Percentiles rank a stretch among this genome's conserved stretches.
phyloP scores from a whole-genome alignment of 192 early-diverging fungal species.

The Dispira simplex region DNA sequence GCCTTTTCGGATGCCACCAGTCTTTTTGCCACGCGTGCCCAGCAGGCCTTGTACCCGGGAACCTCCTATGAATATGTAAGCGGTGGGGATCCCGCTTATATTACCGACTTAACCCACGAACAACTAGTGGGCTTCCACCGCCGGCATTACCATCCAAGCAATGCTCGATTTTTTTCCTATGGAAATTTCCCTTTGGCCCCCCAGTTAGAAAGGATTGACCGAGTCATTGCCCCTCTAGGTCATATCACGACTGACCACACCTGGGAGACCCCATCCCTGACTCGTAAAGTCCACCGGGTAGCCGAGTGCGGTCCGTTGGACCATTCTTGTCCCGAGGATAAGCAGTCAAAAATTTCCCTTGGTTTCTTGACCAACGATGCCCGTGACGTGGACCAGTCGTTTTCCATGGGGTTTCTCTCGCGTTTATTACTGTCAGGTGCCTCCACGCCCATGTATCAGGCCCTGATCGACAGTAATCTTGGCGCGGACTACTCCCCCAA shows the following conservation, averaged over 20 bases:
- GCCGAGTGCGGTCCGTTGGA: constrained; percentile 28
- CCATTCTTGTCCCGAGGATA: constrained; percentile 33
- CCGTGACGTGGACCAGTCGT: constrained; percentile 70
- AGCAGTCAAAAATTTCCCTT: constrained; percentile 65
- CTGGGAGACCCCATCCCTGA: constrained; percentile 17
- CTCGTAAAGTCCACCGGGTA: constrained; percentile 20
- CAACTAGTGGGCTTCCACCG: constrained; percentile 72
- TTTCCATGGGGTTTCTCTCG: constrained; percentile 64
- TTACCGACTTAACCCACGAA: constrained; percentile 76
- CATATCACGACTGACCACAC: constrained; percentile 15
- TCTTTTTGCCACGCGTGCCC: constrained; percentile 55
- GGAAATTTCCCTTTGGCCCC: constrained; percentile 64
- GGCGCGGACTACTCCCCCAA: constrained; percentile 81
- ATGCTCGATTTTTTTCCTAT: constrained; percentile 83
- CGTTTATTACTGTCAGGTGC: constrained; percentile 74
- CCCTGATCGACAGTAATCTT: constrained; percentile 77
- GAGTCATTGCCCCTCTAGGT: constrained; percentile 37
- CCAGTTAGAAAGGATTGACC: constrained; percentile 54
- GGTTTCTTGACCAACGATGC: constrained; percentile 57
- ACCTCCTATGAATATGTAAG: constrained; percentile 70
- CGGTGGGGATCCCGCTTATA: constrained; percentile 80
- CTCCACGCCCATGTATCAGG: constrained; percentile 85
- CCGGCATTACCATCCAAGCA: constrained; percentile 82
- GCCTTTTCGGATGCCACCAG: constrained; percentile 64
- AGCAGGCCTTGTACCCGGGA: constrained; percentile 71